Evolutionary conservation across 2,329 filamentous ascomycete genomes (phyloP).

Genomic region (Arthrobotrys conoides): DNA sequence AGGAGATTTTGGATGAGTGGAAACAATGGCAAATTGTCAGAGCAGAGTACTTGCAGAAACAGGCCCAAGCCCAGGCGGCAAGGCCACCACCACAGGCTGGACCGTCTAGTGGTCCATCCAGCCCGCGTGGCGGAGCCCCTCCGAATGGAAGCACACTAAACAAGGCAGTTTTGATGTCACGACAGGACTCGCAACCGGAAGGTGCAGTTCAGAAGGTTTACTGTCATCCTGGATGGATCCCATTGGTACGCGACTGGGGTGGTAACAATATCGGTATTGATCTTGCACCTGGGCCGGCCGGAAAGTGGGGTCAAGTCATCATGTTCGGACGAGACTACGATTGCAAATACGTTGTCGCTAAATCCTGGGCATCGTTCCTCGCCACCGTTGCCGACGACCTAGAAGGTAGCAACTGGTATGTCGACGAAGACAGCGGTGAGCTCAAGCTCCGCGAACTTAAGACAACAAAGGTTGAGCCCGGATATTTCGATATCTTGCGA

Average conservation of each 20-base stretch:
- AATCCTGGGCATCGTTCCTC: constrained; percentile 90
- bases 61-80: constrained; percentile 71
- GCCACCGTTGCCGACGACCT: constrained; percentile 91
- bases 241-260: constrained; percentile 95
- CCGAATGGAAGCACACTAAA: constrained; percentile 62
- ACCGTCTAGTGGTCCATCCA: constrained; percentile 68
- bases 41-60: constrained; percentile 83
- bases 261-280: constrained; percentile 97
- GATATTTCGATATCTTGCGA: constrained; percentile 92
- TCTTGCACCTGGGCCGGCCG: constrained; percentile 87
- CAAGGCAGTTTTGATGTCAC: constrained; percentile 78
- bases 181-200: constrained; percentile 89
- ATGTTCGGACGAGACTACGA: constrained; percentile 98
- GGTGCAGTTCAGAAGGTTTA: constrained; percentile 92
- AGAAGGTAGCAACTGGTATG: constrained; percentile 87
- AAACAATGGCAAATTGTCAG: constrained; percentile 96
- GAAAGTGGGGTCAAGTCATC: constrained; percentile 96
- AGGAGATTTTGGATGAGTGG: constrained; percentile 98
- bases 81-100: constrained; percentile 67
- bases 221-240: constrained; percentile 94
- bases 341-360: constrained; percentile 95
- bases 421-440: constrained; percentile 92
- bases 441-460: constrained; percentile 95
- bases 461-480: constrained; percentile 86
- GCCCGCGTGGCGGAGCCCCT: constrained; percentile 59